Conservation (phyloP, 768 basidiomycete species). For the Austroboletus eburneus region DNA sequence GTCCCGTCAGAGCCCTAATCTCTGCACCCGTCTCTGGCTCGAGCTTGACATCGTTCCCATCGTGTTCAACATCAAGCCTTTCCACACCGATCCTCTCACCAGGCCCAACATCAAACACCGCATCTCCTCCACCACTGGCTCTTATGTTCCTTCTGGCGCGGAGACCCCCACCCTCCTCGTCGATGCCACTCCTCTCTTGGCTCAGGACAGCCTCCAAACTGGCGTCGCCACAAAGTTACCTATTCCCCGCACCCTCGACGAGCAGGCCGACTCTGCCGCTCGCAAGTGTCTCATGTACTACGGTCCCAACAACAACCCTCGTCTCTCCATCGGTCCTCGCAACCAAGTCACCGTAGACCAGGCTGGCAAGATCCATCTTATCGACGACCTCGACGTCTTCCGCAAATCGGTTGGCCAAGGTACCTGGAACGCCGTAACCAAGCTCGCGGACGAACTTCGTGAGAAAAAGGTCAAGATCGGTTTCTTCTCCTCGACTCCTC, state of each 20-base stretch:
- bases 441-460: slow-evolving; percentile 79
- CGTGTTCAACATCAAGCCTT: slow-evolving; percentile 82
- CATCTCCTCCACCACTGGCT: slow-evolving; percentile 75
- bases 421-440: slow-evolving; percentile 79
- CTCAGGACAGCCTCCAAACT: slow-evolving; percentile 35
- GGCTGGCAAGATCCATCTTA: slow-evolving; percentile 78
- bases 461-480: slow-evolving; percentile 86
- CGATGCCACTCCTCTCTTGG: slow-evolving; percentile 51
- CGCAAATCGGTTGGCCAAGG: slow-evolving; percentile 64
- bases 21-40: slow-evolving; percentile 84
- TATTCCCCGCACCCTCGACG: slow-evolving; percentile 72
- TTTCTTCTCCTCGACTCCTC: slow-evolving; percentile 94
- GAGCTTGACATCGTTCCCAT: slow-evolving; percentile 80
- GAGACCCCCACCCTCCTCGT: slow-evolving; percentile 73
- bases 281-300: slow-evolving; percentile 83
- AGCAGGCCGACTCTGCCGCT: slow-evolving; percentile 83
- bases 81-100: slow-evolving; percentile 74
- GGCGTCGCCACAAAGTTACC: slow-evolving; percentile 58
- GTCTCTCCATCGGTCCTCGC: slow-evolving; percentile 74
- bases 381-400: slow-evolving; percentile 80
- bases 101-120: slow-evolving; percentile 80
- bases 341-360: slow-evolving; percentile 89
- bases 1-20: slow-evolving; percentile 55
- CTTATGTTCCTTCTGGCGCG: slow-evolving; percentile 70
- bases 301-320: slow-evolving; percentile 79